Percentiles rank a stretch among this genome's conserved stretches.
phyloP scores from a whole-genome alignment of 2,329 filamentous ascomycete species.

The Ceratocystis huliohia region DNA sequence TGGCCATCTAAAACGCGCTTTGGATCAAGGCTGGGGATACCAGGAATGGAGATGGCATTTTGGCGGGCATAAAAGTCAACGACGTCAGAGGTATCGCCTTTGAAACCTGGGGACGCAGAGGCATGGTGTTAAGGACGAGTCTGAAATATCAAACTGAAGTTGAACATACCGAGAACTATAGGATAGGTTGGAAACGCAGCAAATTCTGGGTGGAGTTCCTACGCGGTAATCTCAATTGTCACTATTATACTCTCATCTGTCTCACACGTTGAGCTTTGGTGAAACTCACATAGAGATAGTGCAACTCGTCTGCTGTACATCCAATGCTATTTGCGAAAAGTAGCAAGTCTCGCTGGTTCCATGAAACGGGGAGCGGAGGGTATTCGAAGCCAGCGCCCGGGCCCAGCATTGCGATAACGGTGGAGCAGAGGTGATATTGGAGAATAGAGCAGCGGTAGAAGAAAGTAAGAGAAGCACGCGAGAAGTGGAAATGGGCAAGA shows the following conservation, averaged over 20 bases:
- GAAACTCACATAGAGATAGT: conserved; percentile 69
- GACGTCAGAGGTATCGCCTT: conserved; percentile 60
- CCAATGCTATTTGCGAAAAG: conserved; percentile 88
- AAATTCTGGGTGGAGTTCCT: conserved; percentile 84
- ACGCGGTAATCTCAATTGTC: not conserved
- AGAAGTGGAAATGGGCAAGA: not conserved
- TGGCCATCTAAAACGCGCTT: conserved; percentile 71
- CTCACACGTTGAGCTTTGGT: not conserved
- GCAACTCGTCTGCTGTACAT: conserved; percentile 71
- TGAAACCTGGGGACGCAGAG: conserved; percentile 46
- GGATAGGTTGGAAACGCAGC: conserved; percentile 81
- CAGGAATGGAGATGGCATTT: conserved; percentile 54
- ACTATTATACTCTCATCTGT: not conserved
- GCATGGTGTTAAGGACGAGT: conserved; percentile 16
- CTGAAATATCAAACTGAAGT: not conserved
- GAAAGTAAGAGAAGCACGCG: not conserved
- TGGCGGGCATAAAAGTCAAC: conserved; percentile 71
- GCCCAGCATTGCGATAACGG: conserved; percentile 27
- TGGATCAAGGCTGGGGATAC: conserved; percentile 63
- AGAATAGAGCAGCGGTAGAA: not conserved
- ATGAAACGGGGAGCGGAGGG: conserved; percentile 60
- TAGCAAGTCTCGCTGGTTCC: conserved; percentile 77
- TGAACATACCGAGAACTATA: conserved; percentile 55
- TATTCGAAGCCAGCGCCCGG: conserved; percentile 66
- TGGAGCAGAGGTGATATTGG: not conserved